phyloP scores from a whole-genome alignment of 2,329 filamentous ascomycete genomes.

The Fusarium verticillioides region DNA sequence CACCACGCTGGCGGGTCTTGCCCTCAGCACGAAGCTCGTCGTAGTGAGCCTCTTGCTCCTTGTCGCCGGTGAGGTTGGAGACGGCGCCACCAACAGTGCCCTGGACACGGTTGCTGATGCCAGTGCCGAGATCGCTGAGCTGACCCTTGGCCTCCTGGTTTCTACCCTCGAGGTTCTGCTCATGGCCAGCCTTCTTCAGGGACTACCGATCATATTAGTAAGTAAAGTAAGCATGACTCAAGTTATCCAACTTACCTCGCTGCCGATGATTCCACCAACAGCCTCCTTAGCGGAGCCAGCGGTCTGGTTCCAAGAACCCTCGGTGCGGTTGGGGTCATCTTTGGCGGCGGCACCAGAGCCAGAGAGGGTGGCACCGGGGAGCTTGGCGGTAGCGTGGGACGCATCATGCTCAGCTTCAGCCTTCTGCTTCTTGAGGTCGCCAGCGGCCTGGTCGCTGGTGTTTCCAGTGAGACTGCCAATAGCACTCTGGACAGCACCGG shows the following conservation, averaged over 20 bases:
- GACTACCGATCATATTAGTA: slow-evolving; percentile 52
- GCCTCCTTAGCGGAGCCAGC: slow-evolving; percentile 87
- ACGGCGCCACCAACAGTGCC: slow-evolving; percentile 78
- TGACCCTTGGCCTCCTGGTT: slow-evolving; percentile 86
- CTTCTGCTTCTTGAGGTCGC: slow-evolving; percentile 72
- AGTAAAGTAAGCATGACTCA: slow-evolving; percentile 2
- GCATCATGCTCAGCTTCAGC: slow-evolving; percentile 75
- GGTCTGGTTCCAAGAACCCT: slow-evolving; percentile 88
- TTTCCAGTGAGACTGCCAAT: slow-evolving; percentile 80
- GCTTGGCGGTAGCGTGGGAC: slow-evolving; percentile 78
- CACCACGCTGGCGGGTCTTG: slow-evolving; percentile 85
- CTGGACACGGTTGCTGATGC: slow-evolving; percentile 72
- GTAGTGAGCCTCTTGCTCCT: slow-evolving; percentile 70
- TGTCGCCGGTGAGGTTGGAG: slow-evolving; percentile 79
- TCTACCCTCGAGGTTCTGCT: slow-evolving; percentile 85
- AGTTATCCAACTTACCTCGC: slow-evolving; percentile 62
- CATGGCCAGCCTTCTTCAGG: slow-evolving; percentile 77
- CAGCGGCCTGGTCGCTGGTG: slow-evolving; percentile 72
- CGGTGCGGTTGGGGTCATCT: slow-evolving; percentile 77
- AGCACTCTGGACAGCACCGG: slow-evolving; percentile 77
- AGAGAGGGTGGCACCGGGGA: slow-evolving; percentile 77
- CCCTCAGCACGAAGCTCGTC: slow-evolving; percentile 80
- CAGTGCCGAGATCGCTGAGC: slow-evolving; percentile 75
- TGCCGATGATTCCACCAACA: slow-evolving; percentile 79
- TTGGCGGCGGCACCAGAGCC: slow-evolving; percentile 75